Evolutionary conservation across 2,329 filamentous ascomycete genomes (phyloP), one percentile per base, ranked within the genome.

Genomic region (Akanthomyces lecanii): DNA sequence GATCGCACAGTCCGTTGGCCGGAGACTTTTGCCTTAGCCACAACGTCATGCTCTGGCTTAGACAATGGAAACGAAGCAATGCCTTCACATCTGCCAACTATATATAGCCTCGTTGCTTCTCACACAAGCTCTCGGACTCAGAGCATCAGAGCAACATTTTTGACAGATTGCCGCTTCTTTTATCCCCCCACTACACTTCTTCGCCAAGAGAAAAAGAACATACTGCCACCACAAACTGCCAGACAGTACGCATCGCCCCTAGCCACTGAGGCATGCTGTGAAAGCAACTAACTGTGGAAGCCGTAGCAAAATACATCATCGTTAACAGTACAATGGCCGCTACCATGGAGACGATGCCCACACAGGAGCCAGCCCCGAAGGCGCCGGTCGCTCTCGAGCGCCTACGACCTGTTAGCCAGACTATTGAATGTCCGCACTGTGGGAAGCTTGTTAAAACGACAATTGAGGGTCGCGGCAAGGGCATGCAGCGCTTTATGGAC

Each of bases 371-470:
- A 8, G 23, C 47, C 4, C 2, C 36, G 6, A 48, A 38, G 4
- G 11, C 61, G 2, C 38, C 44, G 5, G 61, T 62, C 16, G 11
- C 61, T 16, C 61, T 62, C 30, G 45, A 56, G 4, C 40, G 53
- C 21, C 45, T 62, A 28, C 61, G 61, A 3, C 42, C 61, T 6
- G 42, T 56, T 10, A 48, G 51, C 18, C 66, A 71, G 52, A 69
- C 64, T 52, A 69, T 71, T 44, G 67, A 72, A 42, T 71, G 70
- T 44, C 69, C 71, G 2, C 69, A 69, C 45, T 71, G 71, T 64
- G 52, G 65, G 11, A 58, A 59, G 18, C 54, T 66, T 23, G 64
- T 69, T 2, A 54, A 64, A 61, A 69, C 67, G 2, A 47, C 47
- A n/a, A 52, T 70, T 5, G 21, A 62, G 3, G 68, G 65, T 6